These are phyloP conservation scores for Penicillium arizonense DNA, from an alignment of 495 filamentous ascomycete genomes.

Conservation along the genomic window DNA sequence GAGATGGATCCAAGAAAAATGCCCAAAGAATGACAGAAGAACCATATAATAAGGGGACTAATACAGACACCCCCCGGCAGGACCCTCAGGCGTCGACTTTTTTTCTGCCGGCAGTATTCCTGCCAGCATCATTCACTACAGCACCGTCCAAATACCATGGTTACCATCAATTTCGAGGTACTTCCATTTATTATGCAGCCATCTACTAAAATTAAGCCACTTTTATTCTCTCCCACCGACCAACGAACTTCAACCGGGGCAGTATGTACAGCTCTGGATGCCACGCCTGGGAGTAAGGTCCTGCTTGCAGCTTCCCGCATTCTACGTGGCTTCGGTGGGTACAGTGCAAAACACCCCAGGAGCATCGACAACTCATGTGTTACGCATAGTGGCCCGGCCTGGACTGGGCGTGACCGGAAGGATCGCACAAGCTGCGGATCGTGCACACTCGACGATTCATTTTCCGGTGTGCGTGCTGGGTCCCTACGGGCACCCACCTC, in stretches of 20 bases:
- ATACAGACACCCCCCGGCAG: no score
- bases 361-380: not conserved
- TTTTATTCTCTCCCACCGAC: no score
- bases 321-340: conserved; percentile 5
- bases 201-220: no score
- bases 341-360: not conserved
- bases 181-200: no score
- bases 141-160: no score
- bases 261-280: conserved; percentile 11
- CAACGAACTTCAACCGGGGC: conserved; percentile 4
- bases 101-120: no score
- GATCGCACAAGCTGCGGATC: not conserved
- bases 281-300: conserved; percentile 1
- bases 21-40: no score
- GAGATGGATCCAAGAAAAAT: no score
- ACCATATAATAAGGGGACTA: no score
- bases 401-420: not conserved
- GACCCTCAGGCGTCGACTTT: no score
- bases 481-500: conserved; percentile 1
- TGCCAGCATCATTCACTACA: no score
- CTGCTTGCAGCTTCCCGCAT: conserved; percentile 2
- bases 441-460: not conserved
- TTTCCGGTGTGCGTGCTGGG: conserved; percentile 1
- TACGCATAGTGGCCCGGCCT: conserved; percentile 1
- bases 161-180: no score